Evolutionary conservation across 257 asterid species (phyloP), one percentile per base, ranked within the genome.

Genomic region (Penstemon newberryi): DNA sequence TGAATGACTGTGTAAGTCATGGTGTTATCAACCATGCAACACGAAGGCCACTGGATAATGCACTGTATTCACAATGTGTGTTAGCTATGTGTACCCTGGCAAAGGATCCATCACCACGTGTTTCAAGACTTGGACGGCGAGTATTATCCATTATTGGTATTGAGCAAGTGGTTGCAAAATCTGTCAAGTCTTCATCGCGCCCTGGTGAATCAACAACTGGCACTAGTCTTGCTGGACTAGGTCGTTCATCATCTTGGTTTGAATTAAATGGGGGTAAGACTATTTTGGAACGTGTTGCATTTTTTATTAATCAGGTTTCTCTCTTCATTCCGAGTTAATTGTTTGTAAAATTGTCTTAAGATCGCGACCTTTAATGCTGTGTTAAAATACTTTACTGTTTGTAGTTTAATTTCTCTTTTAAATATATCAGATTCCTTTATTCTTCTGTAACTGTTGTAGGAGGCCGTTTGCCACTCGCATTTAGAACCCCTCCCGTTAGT

Each of bases 401-500:
- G 33, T 25, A 25, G 33, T 25, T 25, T 25, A 25, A 25, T 25
- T 58, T 67, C 44, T 40, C 47, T 60, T 42, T 63, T 63, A 49
- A 58, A 57, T 51, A 56, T 53, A 40, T 63, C 33, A 57, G 7
- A 44, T 44, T 44, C 47, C 2, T 25, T 25, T 25, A 25, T 2
- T 2, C 33, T 44, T 69, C 18, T 65, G 68, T 25, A 33, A 65
- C 56, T 75, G 71, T 61, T 60, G 75, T 77, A 79, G 92, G 91
- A 68, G 90, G 84, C 42, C 91, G 84, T 86, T 73, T 94, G 82
- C 94, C 96, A 15, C 79, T 89, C 72, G 82, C 99, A 55, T 94
- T 94, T 77, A 89, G 96, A 81, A 94, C 99, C 1, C 99, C 99
- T 78, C 99, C 99, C 47, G 98, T 94, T 74, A 94, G 99, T 81